Conservation (phyloP, 306 rosid genomes). For the Vigna radiata region DNA sequence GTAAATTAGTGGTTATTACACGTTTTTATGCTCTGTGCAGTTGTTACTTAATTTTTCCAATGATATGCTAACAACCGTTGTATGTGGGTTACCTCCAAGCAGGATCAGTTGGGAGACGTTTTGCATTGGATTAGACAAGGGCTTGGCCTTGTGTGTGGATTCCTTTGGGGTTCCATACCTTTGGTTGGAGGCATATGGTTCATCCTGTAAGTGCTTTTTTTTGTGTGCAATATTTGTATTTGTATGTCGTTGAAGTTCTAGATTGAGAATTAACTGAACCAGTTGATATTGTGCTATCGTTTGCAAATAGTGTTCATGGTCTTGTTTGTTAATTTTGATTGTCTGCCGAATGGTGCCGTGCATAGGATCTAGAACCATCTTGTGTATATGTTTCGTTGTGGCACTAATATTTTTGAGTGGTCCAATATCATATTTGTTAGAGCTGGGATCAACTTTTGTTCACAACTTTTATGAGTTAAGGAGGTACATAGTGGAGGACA, state of each 20-base stretch:
- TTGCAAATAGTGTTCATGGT: background rate
- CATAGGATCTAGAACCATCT: constrained; percentile 16
- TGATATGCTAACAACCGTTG: background rate
- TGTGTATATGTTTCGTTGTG: background rate
- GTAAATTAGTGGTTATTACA: background rate
- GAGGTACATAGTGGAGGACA: constrained; percentile 1
- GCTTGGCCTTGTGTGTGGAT: constrained; percentile 74
- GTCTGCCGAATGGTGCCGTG: background rate
- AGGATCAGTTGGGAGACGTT: constrained; percentile 98
- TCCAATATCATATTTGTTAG: background rate
- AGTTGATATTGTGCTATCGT: constrained; percentile 5
- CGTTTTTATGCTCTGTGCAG: constrained; percentile 4
- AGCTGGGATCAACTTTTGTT: constrained; percentile 2
- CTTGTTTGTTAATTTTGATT: constrained; percentile 1
- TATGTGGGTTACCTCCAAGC: constrained; percentile 2
- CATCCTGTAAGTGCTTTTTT: constrained; percentile 69
- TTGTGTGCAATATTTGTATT: background rate
- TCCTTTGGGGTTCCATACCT: constrained; percentile 91
- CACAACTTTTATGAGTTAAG: background rate
- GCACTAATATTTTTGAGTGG: background rate
- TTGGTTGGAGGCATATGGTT: constrained; percentile 97
- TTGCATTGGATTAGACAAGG: constrained; percentile 98
- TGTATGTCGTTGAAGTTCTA: constrained; percentile 6
- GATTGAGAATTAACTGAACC: background rate
- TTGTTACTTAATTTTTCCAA: background rate